Base-by-base conservation (phyloP, 75 land plant species). In the Cryptomeria japonica region DNA sequence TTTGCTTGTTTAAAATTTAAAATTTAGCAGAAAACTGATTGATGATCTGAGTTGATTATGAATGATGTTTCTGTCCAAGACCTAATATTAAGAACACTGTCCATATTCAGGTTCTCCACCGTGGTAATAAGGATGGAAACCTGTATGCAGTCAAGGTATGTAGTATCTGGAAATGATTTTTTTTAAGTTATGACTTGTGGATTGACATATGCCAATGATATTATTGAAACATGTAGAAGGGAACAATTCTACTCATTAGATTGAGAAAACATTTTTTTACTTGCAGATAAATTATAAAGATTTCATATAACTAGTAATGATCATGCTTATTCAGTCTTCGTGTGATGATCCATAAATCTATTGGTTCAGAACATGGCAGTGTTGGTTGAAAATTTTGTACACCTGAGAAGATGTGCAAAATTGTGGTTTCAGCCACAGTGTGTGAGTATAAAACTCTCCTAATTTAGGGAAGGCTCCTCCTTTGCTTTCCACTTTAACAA, bases 131-230 rank as follows among this genome's bases (percentile, higher is more conserved):
- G 75, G 92, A 92, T 56, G 77, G 64, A 79, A 90, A 85, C n/a
- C 86, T 90, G 51, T 92, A 92, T 87, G 93, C 92, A 39, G 88
- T 92, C 88, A 92, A 92, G 93, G 92, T 90, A 87, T 5, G 61
- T 84, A 36, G 22, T 51, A 13, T 80, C 49, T 19, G 9, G 49
- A 28, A 44, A 80, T 42, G 32, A 11, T 44, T 38, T 7, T 25
- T 51, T 80, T 44, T n/a, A 22, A 42, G 38, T 49, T 80, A n/a
- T 10, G 42, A 38, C 12, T 80, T 41, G 9, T 80, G n/a, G 44
- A 25, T 80, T 41, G 44, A 18, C 49, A 80, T 7, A 28, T 44
- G 41, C 42, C 18, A 16, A 78, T 38, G 6, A 80, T 28, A 42
- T n/a, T 25, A 44, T 25, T 80, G 44, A 28, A 80, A 19, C 22